Conservation (phyloP, 2,329 filamentous ascomycete genomes). For the Fusarium sambucinum region DNA sequence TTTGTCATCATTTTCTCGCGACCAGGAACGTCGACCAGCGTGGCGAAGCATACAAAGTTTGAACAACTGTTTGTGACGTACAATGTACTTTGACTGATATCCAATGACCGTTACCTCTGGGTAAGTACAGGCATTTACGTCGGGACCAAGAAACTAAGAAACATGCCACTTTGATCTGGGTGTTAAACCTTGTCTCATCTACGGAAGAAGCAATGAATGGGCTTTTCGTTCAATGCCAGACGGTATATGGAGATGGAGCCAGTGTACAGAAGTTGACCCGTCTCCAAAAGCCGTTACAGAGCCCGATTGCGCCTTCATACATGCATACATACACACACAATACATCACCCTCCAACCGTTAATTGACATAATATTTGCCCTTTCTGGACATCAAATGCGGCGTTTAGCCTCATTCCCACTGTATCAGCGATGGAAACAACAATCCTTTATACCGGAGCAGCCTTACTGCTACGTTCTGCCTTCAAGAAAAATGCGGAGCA, state of each 20-base stretch:
- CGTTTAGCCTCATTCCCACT: slow-evolving; percentile 27
- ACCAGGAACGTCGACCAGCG: background rate
- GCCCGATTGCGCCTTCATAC: slow-evolving; percentile 12
- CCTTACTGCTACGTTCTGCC: slow-evolving; percentile 15
- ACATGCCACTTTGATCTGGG: slow-evolving; percentile 30
- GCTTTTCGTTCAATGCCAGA: slow-evolving; percentile 3
- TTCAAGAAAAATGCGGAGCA: slow-evolving; percentile 5
- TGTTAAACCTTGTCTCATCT: slow-evolving; percentile 27
- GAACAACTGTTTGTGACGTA: slow-evolving; percentile 13
- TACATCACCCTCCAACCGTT: slow-evolving; percentile 20
- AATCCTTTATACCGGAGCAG: slow-evolving; percentile 3
- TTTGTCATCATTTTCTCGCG: slow-evolving; percentile 3
- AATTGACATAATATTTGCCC: slow-evolving; percentile 35
- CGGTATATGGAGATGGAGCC: slow-evolving; percentile 3
- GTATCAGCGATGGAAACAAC: slow-evolving; percentile 6
- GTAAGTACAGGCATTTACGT: slow-evolving; percentile 13
- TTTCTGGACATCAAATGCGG: slow-evolving; percentile 15
- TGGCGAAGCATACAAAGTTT: slow-evolving; percentile 4
- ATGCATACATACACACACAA: background rate
- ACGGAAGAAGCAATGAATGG: slow-evolving; percentile 8
- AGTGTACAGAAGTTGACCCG: background rate
- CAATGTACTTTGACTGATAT: slow-evolving; percentile 7
- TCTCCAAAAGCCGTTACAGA: slow-evolving; percentile 10
- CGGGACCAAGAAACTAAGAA: slow-evolving; percentile 27
- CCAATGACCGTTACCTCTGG: background rate